Percentiles rank a stretch among this genome's conserved stretches.
Evolutionary conservation across 2,329 filamentous ascomycete genomes (phyloP).

Genomic region (Colletotrichum echinochloae): DNA sequence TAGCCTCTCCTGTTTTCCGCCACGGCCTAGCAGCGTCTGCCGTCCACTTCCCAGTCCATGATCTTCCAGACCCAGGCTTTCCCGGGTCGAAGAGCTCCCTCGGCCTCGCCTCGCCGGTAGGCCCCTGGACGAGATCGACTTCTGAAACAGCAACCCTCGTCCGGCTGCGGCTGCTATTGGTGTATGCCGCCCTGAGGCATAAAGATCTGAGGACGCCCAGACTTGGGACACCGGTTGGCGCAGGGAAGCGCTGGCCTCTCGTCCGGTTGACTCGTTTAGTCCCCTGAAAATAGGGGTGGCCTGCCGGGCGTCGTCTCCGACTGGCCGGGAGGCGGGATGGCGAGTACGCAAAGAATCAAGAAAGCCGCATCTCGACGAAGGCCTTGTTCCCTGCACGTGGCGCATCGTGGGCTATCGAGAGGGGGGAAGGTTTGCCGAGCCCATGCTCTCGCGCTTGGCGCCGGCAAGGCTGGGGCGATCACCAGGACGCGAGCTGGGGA

Average conservation of each 20-base stretch:
- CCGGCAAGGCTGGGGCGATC: slow-evolving; percentile 37
- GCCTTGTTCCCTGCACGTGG: slow-evolving; percentile 34
- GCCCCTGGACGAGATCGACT: slow-evolving; percentile 41
- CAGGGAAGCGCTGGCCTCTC: slow-evolving; percentile 31
- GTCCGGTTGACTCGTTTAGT: slow-evolving; percentile 35
- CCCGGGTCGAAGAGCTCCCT: slow-evolving; percentile 24
- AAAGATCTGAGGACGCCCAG: slow-evolving; percentile 40
- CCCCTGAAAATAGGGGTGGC: slow-evolving; percentile 31
- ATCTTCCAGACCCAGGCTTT: slow-evolving; percentile 32
- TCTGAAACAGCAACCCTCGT: slow-evolving; percentile 41
- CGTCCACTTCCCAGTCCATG: slow-evolving; percentile 20
- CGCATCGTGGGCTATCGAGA: slow-evolving; percentile 29
- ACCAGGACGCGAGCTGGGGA: slow-evolving; percentile 1
- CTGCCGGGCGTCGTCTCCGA: slow-evolving; percentile 33
- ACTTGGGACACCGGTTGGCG: slow-evolving; percentile 33
- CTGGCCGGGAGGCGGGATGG: slow-evolving; percentile 25
- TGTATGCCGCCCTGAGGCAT: slow-evolving; percentile 38
- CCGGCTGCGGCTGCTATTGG: slow-evolving; percentile 33
- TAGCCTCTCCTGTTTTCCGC: slow-evolving; percentile 26
- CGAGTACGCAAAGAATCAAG: not conserved
- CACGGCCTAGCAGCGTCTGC: slow-evolving; percentile 13
- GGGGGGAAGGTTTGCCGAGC: slow-evolving; percentile 38
- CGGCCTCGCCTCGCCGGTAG: slow-evolving; percentile 37
- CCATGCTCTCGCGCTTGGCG: slow-evolving; percentile 37
- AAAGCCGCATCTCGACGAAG: slow-evolving; percentile 23